Evolutionary conservation across 768 basidiomycete species (phyloP), one percentile per base, ranked within the genome.

Genomic region (Clavulina sp.): DNA sequence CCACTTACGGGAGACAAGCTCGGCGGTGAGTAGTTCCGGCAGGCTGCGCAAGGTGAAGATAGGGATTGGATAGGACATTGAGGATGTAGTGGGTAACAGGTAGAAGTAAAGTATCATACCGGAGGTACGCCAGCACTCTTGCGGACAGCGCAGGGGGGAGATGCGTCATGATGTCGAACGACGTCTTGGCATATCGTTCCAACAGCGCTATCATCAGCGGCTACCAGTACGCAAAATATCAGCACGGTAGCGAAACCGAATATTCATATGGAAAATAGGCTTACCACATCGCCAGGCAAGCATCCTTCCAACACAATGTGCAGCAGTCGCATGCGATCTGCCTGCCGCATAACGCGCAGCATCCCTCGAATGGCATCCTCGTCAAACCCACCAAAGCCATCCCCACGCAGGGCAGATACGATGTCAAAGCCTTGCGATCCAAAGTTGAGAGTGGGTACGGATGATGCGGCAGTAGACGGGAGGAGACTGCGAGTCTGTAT

Each of bases 181-280:
- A 82, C 9, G 82, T 82, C 58, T 73, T 77, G 32, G 75, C 73
- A 57, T 93, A 91, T 63, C 87, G 86, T 63, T 89, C 77, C 18
- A 93, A 73, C 2, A 86, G 75, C 1, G 82, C 71, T 41, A 92
- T 86, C 62, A 89, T 88, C 4, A 84, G 70, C 7, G 75, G 43
- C 43, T 76, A 30, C 91, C 84, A 58, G 91, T 88, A 30, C 85
- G 84, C 0, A 88, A 87, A 56, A 85, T 70, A 64, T 81, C 77
- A 7, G 81, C 83, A 83, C 2, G 6, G 53, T 21, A 50, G 52
- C 48, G 43, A 56, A 49, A 29, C 56, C 46, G 28, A 50, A 38
- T 33, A 54, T 40, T 4, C 4, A 18, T 46, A 28, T 48, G 9
- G 34, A 44, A 1, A n/a, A 38, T 26, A 54, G 47, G 55, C 72